These are phyloP conservation scores for Vaccinium vitisidaea DNA, from an alignment of 148 eudicot genomes.

Conservation along the genomic window DNA sequence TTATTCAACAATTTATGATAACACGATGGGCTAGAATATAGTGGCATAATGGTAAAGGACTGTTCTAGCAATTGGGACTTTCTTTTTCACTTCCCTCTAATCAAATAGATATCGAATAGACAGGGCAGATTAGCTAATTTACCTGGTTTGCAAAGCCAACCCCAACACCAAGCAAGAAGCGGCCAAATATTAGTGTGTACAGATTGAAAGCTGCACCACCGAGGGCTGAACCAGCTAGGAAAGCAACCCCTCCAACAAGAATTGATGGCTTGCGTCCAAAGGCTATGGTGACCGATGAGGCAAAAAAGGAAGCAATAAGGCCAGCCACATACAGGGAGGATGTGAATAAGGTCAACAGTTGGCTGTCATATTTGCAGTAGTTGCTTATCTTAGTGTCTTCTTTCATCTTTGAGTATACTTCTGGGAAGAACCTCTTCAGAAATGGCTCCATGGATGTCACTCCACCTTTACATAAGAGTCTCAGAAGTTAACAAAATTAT, in stretches of 20 bases:
- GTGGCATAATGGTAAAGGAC: background rate
- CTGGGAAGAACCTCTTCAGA: conserved; percentile 4
- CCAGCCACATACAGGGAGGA: conserved; percentile 37
- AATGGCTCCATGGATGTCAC: conserved; percentile 10
- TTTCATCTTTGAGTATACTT: conserved; percentile 3
- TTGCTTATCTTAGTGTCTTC: conserved; percentile 13
- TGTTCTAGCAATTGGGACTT: background rate
- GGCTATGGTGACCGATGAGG: conserved; percentile 25
- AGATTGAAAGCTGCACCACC: conserved; percentile 10
- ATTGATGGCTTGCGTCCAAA: conserved; percentile 42
- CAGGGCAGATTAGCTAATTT: background rate
- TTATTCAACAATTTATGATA: background rate
- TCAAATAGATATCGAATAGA: background rate
- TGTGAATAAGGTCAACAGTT: conserved; percentile 9
- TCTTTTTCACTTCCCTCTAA: background rate
- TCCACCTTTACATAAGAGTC: background rate
- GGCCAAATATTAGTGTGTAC: conserved; percentile 16
- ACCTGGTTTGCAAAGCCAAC: conserved; percentile 31
- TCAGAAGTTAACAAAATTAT: background rate
- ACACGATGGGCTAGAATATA: background rate
- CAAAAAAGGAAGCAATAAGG: conserved; percentile 37
- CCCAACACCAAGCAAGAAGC: conserved; percentile 26
- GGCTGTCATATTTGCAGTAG: conserved; percentile 19
- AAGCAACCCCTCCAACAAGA: conserved; percentile 1
- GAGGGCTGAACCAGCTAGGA: conserved; percentile 5